phyloP scores from a whole-genome alignment of 202 grass and related monocot genomes.

The Schoenoplectus triqueter region DNA sequence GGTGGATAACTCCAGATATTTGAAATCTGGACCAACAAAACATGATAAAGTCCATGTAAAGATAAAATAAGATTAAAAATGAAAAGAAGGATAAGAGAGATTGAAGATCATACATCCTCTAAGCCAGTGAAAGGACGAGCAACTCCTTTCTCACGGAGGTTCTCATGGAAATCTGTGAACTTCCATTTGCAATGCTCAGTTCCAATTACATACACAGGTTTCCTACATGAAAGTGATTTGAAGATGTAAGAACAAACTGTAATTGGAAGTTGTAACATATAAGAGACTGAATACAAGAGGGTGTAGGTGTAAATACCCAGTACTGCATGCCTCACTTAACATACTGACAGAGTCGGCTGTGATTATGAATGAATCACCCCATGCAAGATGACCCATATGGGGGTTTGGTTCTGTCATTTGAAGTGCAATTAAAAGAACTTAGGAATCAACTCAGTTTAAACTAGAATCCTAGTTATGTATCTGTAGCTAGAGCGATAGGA shows the following conservation, averaged over 20 bases:
- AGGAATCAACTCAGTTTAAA: background rate
- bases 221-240: constrained; percentile 52
- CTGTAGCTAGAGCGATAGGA: background rate
- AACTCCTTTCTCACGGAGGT: constrained; percentile 68
- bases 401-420: constrained; percentile 72
- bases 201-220: constrained; percentile 94
- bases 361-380: constrained; percentile 91
- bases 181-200: constrained; percentile 91
- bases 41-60: constrained; percentile 1
- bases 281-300: constrained; percentile 2
- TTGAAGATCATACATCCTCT: constrained; percentile 73
- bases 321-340: constrained; percentile 93
- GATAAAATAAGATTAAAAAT: constrained; percentile 35
- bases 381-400: constrained; percentile 91
- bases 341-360: constrained; percentile 90
- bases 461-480: background rate
- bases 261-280: constrained; percentile 8
- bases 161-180: constrained; percentile 84
- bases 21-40: constrained; percentile 59
- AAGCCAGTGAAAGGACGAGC: constrained; percentile 77
- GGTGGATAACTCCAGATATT: constrained; percentile 92
- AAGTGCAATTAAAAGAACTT: background rate
- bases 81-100: constrained; percentile 23
- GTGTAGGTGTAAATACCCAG: constrained; percentile 50
- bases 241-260: constrained; percentile 38